These are phyloP conservation scores for Xylariaceae sp. DNA, from an alignment of 2,329 filamentous ascomycete species.

Conservation along the genomic window DNA sequence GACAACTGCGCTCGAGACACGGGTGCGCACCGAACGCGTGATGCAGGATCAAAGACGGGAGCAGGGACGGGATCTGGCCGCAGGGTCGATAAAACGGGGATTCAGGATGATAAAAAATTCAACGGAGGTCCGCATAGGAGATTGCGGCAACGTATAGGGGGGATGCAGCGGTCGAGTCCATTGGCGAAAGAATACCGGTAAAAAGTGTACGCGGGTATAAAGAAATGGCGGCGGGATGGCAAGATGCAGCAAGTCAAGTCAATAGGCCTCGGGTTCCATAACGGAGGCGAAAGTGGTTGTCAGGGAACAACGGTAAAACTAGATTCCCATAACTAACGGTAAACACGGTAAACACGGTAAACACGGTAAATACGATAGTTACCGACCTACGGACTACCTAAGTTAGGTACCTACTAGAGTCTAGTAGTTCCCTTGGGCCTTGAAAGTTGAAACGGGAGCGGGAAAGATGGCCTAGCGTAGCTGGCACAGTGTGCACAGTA, in stretches of 20 bases:
- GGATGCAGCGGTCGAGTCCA: not conserved
- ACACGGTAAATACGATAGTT: not conserved
- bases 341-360: too few relatives aligned
- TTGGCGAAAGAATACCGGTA: not conserved
- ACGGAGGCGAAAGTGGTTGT: constrained; percentile 1
- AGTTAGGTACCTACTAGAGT: too few relatives aligned
- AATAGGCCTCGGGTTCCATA: not conserved
- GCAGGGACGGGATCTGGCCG: not conserved
- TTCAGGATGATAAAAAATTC: not conserved
- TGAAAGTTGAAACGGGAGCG: too few relatives aligned
- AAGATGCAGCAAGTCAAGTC: not conserved
- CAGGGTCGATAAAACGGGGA: not conserved
- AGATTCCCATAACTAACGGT: too few relatives aligned
- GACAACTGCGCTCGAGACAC: constrained; percentile 12
- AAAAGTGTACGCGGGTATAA: not conserved
- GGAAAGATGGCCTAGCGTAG: too few relatives aligned
- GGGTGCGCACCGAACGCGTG: constrained; percentile 9
- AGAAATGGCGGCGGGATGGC: not conserved
- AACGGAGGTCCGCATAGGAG: not conserved
- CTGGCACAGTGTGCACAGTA: too few relatives aligned
- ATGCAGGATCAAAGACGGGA: not conserved
- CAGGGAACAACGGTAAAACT: not conserved
- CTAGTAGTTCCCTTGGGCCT: too few relatives aligned
- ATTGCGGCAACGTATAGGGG: not conserved
- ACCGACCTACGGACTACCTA: not conserved